Conservation (phyloP, 1,284 basidiomycete genomes). For the Boletus hoseneyae region DNA sequence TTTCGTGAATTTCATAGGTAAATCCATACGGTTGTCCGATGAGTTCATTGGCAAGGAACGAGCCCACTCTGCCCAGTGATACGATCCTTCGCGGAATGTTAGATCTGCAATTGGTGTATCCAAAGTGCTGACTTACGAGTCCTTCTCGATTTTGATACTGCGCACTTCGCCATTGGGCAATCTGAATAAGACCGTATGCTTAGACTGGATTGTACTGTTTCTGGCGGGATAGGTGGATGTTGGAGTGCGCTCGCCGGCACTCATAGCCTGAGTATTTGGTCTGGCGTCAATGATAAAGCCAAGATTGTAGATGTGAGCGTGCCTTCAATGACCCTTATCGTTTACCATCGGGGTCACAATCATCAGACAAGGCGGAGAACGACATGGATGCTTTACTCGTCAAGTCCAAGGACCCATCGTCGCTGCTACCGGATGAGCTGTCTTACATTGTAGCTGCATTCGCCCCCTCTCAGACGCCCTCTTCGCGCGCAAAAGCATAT, state of each 20-base stretch:
- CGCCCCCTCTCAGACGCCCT: conserved; percentile 42
- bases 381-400: conserved; percentile 35
- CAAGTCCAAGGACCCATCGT: conserved; percentile 34
- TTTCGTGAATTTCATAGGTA: conserved; percentile 72
- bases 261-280: conserved; percentile 20
- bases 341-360: conserved; percentile 9
- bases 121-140: conserved; percentile 47
- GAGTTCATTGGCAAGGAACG: conserved; percentile 66
- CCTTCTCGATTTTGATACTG: conserved; percentile 61
- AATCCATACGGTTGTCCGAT: conserved; percentile 73
- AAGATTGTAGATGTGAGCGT: background rate
- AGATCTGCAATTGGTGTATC: background rate
- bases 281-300: background rate
- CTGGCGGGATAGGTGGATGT: conserved; percentile 16
- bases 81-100: conserved; percentile 46
- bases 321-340: background rate
- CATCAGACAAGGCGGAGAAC: background rate
- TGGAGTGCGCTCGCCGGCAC: conserved; percentile 5
- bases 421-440: conserved; percentile 53
- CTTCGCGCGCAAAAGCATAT: conserved; percentile 61
- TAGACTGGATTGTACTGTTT: conserved; percentile 46
- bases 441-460: conserved; percentile 54
- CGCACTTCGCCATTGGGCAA: conserved; percentile 70
- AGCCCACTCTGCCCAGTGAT: conserved; percentile 70
- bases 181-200: conserved; percentile 63